Percentiles rank a stretch among this genome's conserved stretches.
phyloP scores from a whole-genome alignment of 345 rosid species.

The Microthlaspi erraticum region DNA sequence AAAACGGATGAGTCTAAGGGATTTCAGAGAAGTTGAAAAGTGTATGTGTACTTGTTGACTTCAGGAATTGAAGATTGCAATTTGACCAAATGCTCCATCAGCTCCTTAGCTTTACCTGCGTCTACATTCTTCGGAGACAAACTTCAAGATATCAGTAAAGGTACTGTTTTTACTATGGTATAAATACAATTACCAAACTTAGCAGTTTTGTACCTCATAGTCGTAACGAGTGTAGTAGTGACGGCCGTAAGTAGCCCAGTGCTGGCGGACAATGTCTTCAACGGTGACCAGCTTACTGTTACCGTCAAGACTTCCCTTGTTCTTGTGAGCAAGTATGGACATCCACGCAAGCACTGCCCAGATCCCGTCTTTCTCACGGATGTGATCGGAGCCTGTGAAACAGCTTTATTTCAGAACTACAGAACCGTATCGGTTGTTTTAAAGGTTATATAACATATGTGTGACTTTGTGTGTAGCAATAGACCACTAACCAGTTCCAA shows the following conservation, averaged over 20 bases:
- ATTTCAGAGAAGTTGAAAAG: slow-evolving; percentile 7
- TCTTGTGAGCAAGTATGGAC: slow-evolving; percentile 88
- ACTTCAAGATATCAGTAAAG: slow-evolving; percentile 31
- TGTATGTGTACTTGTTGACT: slow-evolving; percentile 70
- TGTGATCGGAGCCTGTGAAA: slow-evolving; percentile 89
- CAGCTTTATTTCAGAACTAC: slow-evolving; percentile 24
- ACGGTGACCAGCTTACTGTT: slow-evolving; percentile 72
- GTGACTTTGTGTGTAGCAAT: slow-evolving; percentile 8
- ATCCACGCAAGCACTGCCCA: slow-evolving; percentile 99
- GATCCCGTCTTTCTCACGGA: slow-evolving; percentile 97
- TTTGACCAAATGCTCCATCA: slow-evolving; percentile 84
- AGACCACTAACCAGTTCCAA: slow-evolving; percentile 84
- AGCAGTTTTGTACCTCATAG: slow-evolving; percentile 69
- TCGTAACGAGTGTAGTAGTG: slow-evolving; percentile 98
- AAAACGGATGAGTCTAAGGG: neutral
- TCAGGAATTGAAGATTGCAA: slow-evolving; percentile 77
- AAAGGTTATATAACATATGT: slow-evolving; percentile 22
- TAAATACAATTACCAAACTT: slow-evolving; percentile 2
- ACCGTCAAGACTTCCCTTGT: slow-evolving; percentile 70
- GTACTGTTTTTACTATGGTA: slow-evolving; percentile 16
- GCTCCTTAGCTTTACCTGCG: slow-evolving; percentile 86
- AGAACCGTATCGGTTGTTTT: slow-evolving; percentile 2
- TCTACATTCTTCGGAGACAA: slow-evolving; percentile 82
- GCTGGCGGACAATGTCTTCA: slow-evolving; percentile 90
- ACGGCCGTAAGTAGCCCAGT: slow-evolving; percentile 92